Percentiles rank a stretch among this genome's conserved stretches.
These are phyloP conservation scores for Diplodia sapinea DNA, from an alignment of 2,329 filamentous ascomycete species.

Conservation along the genomic window DNA sequence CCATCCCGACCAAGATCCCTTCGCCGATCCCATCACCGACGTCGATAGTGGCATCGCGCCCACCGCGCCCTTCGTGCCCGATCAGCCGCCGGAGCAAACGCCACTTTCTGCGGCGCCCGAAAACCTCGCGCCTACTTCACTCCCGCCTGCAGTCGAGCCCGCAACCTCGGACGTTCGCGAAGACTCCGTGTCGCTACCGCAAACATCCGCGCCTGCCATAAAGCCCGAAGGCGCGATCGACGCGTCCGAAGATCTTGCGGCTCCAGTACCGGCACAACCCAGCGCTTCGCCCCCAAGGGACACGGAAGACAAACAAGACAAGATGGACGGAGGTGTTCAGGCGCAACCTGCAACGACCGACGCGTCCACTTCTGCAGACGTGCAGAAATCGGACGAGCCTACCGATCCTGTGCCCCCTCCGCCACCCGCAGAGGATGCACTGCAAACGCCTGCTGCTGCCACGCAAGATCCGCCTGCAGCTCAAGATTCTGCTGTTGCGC, in stretches of 20 bases:
- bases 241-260: constrained; percentile 1
- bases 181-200: constrained; percentile 15
- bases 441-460: constrained; percentile 20
- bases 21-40: constrained; percentile 48
- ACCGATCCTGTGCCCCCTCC: constrained; percentile 20
- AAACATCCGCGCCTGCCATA: constrained; percentile 1
- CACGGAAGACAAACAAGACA: constrained; percentile 2
- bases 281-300: constrained; percentile 4
- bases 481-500: background rate
- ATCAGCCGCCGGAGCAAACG: constrained; percentile 48
- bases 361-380: background rate
- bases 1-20: constrained; percentile 39
- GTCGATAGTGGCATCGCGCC: constrained; percentile 53
- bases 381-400: constrained; percentile 25
- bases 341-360: constrained; percentile 1
- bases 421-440: constrained; percentile 18
- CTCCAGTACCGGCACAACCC: background rate
- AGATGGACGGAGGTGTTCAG: constrained; percentile 11
- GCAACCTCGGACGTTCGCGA: constrained; percentile 43
- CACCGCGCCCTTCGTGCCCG: constrained; percentile 51
- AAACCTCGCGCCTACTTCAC: constrained; percentile 38
- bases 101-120: constrained; percentile 41
- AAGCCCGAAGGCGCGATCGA: constrained; percentile 13
- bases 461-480: background rate
- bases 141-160: constrained; percentile 51